phyloP scores from a whole-genome alignment of 345 rosid species.

The Ceriops decandra region DNA sequence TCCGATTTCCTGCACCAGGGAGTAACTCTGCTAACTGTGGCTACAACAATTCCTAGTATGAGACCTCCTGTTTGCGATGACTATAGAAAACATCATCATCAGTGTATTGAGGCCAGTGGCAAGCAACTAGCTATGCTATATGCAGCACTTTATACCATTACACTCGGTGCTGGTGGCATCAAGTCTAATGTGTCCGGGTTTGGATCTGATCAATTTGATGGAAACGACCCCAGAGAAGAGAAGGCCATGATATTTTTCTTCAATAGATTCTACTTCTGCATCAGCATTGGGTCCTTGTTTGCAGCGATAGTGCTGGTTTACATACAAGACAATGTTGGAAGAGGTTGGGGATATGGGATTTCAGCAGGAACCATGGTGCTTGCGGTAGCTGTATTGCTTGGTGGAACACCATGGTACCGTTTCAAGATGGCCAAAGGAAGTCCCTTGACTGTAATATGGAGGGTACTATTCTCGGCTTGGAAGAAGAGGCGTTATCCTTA shows the following conservation, averaged over 20 bases:
- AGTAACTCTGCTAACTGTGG: constrained; percentile 54
- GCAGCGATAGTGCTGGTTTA: constrained; percentile 72
- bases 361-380: constrained; percentile 78
- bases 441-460: constrained; percentile 76
- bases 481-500: constrained; percentile 53
- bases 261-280: constrained; percentile 35
- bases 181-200: constrained; percentile 91
- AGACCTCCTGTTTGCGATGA: constrained; percentile 72
- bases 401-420: constrained; percentile 63
- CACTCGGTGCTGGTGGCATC: constrained; percentile 86
- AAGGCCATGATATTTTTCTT: constrained; percentile 43
- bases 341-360: constrained; percentile 94
- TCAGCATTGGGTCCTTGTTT: constrained; percentile 79
- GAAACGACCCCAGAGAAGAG: constrained; percentile 69
- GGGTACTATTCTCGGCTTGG: constrained; percentile 71
- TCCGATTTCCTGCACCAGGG: constrained; percentile 37
- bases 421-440: constrained; percentile 77
- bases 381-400: constrained; percentile 51
- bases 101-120: constrained; percentile 69
- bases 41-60: constrained; percentile 69
- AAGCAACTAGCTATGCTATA: constrained; percentile 65
- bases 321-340: constrained; percentile 80
- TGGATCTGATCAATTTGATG: constrained; percentile 87
- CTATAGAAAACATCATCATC: constrained; percentile 46
- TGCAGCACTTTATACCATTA: constrained; percentile 72